phyloP scores from a whole-genome alignment of 768 basidiomycete species.

The Suillus spraguei region DNA sequence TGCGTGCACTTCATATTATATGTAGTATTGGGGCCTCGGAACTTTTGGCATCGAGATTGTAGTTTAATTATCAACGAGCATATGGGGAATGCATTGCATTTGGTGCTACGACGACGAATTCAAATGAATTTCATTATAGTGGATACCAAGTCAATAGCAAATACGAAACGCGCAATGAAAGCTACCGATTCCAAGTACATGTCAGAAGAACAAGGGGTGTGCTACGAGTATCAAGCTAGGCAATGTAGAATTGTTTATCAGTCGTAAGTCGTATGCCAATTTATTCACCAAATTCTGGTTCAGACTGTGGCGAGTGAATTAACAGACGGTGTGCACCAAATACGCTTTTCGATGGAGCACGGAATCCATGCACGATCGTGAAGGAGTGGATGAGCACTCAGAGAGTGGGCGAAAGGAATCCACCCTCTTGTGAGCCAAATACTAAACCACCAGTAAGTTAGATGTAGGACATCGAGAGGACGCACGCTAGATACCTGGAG shows the following conservation, averaged over 20 bases:
- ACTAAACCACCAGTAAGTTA: too few species aligned
- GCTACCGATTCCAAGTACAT: neutral
- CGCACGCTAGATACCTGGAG: too few species aligned
- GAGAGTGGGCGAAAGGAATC: too few species aligned
- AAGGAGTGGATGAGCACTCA: neutral
- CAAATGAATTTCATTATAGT: neutral
- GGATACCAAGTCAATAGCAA: neutral
- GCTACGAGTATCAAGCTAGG: neutral
- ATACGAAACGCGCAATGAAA: neutral
- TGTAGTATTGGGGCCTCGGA: neutral
- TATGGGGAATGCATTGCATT: neutral
- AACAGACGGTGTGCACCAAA: neutral
- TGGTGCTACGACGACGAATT: neutral
- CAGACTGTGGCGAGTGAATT: neutral
- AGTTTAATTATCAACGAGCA: neutral
- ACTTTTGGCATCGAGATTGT: neutral
- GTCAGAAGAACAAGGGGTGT: neutral
- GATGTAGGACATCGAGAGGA: too few species aligned
- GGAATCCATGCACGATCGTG: too few species aligned
- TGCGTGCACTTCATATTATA: neutral
- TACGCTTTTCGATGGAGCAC: neutral
- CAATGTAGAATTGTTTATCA: neutral
- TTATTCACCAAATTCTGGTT: neutral
- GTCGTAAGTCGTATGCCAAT: neutral
- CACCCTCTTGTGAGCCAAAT: too few species aligned